Percentiles rank a stretch among this genome's conserved stretches.
Evolutionary conservation across 2,329 filamentous ascomycete genomes (phyloP).

Genomic region (Talaromyces verruculosus): DNA sequence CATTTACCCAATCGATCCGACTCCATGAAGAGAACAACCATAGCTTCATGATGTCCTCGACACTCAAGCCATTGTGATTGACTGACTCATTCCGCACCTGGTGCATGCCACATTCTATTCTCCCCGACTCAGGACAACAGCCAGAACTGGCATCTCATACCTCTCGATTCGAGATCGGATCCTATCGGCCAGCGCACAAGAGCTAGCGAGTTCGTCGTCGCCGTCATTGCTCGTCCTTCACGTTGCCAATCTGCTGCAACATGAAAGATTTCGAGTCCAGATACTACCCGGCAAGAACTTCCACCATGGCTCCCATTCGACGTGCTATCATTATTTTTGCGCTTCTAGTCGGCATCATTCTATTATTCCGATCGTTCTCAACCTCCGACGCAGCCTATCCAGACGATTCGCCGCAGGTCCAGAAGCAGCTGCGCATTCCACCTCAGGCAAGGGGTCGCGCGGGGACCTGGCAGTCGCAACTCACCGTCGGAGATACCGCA

Average conservation of each 20-base stretch:
- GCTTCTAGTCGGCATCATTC: constrained; percentile 13
- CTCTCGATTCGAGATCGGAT: background rate
- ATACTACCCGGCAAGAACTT: constrained; percentile 5
- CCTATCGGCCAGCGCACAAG: background rate
- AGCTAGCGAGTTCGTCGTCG: background rate
- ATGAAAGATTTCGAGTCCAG: constrained; percentile 2
- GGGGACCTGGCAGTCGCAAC: constrained; percentile 51
- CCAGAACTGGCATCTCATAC: background rate
- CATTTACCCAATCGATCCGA: background rate
- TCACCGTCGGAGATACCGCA: constrained; percentile 67
- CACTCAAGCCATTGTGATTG: background rate
- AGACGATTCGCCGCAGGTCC: background rate
- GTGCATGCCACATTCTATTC: background rate
- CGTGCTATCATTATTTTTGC: constrained; percentile 10
- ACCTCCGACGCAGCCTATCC: background rate
- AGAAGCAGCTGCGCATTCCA: constrained; percentile 16
- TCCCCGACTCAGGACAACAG: background rate
- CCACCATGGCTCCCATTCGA: constrained; percentile 18
- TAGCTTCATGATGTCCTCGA: background rate
- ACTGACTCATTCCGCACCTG: background rate
- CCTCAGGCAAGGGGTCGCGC: constrained; percentile 36
- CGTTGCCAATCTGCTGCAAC: background rate
- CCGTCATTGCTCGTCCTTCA: background rate
- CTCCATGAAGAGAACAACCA: background rate
- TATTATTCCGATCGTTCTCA: constrained; percentile 20